These are phyloP conservation scores for Trametes punicea DNA, from an alignment of 768 basidiomycete genomes.

Conservation along the genomic window DNA sequence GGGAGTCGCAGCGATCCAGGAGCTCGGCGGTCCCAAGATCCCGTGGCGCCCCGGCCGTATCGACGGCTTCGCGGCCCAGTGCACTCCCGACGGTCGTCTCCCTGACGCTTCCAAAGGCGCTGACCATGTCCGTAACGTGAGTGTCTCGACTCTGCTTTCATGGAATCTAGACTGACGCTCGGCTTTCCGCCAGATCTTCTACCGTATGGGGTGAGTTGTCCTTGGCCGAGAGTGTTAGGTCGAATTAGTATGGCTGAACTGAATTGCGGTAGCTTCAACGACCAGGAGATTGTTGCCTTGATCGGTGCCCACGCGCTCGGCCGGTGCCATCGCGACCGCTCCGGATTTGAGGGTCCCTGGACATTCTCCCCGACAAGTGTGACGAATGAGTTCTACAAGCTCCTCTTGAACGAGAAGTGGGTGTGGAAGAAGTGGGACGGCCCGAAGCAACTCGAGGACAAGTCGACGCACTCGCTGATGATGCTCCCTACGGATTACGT, in stretches of 20 bases:
- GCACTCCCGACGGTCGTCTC: conserved; percentile 84
- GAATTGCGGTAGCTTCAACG: conserved; percentile 83
- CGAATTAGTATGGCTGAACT: not conserved
- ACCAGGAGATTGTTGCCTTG: conserved; percentile 96
- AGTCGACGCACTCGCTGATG: conserved; percentile 85
- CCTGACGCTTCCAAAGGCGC: conserved; percentile 83
- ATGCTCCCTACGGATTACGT: conserved; percentile 96
- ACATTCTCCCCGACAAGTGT: conserved; percentile 92
- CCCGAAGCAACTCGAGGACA: conserved; percentile 92
- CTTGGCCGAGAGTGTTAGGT: not conserved
- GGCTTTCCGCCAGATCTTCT: conserved; percentile 68
- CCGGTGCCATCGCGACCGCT: conserved; percentile 82
- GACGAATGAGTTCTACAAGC: conserved; percentile 83
- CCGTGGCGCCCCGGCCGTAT: conserved; percentile 94
- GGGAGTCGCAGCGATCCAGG: conserved; percentile 89
- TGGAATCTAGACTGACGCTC: not conserved
- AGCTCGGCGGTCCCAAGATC: conserved; percentile 89
- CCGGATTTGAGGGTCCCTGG: conserved; percentile 90
- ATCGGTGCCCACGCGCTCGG: conserved; percentile 94
- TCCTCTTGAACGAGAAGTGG: conserved; percentile 90
- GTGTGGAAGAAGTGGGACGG: conserved; percentile 95
- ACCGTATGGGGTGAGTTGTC: conserved; percentile 71
- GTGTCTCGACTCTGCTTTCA: conserved; percentile 20
- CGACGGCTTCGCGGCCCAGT: conserved; percentile 74
- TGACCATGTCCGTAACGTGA: conserved; percentile 78